Evolutionary conservation across 257 asterid genomes (phyloP), one percentile per base, ranked within the genome.

Genomic region (Nicotiana knightiana): DNA sequence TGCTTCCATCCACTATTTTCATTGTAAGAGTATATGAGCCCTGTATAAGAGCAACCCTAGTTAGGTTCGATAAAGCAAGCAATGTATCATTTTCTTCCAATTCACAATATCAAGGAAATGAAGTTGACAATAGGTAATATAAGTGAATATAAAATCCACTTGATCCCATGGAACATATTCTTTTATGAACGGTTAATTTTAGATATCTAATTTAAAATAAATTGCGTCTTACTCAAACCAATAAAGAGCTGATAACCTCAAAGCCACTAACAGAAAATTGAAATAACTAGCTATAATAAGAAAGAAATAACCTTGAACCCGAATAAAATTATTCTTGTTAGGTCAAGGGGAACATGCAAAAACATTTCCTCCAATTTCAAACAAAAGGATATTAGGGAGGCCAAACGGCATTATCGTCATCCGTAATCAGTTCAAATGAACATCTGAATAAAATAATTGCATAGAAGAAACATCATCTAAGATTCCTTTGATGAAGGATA

Each of bases 11-110:
- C 37, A 48, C 28, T 88, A 86, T 75, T 0, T 35, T 83, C 89
- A 88, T 86, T 39, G 46, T 79, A 67, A 86, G 84, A 7, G 85
- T 71, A 84, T 88, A 88, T 5, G 82, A 86, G 26, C 91, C 89
- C 88, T 87, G 82, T 39, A 71, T 24, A 46, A 6, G n/a, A 24
- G 0, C 1, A 21, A 33, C 3, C n/a, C 2, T 33, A 0, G 61
- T 71, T 24, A 46, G 18, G 37, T 17, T 43, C 3, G 6, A 21
- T 18, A 70, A 21, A n/a, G 30, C 77, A 37, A 1, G 21, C 58
- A 71, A 71, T 11, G 46, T 71, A 71, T 21, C 78, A 21, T 71
- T 71, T 46, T 46, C 59, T 71, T 71, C 59, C 3, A 12, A 10
- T 39, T 39, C 11, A n/a, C 1, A 68, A 8, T 67, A 37, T 67